These are phyloP conservation scores for Candida broadrunensis DNA, from an alignment of 805 yeast species.

Conservation along the genomic window DNA sequence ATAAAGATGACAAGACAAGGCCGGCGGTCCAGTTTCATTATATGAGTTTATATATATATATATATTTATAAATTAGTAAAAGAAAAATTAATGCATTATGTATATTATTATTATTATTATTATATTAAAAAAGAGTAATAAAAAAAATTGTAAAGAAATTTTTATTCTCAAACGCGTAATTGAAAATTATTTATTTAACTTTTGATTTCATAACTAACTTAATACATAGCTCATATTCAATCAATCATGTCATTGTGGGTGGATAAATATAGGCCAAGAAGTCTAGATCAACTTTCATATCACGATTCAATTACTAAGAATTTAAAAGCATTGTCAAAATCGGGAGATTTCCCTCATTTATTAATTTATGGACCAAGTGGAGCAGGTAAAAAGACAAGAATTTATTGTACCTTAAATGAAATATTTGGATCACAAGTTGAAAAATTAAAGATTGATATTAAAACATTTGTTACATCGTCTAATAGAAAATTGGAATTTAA, in stretches of 20 bases:
- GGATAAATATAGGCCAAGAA: constrained; percentile 84
- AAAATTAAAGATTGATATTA: constrained; percentile 79
- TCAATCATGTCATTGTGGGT: constrained; percentile 99
- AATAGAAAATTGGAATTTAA: constrained; percentile 85
- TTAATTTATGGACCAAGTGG: constrained; percentile 95
- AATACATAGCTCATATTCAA: too few species aligned
- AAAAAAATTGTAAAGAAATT: too few species aligned
- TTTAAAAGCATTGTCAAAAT: constrained; percentile 54
- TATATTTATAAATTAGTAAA: not conserved
- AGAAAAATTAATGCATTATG: too few species aligned
- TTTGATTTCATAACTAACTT: too few species aligned
- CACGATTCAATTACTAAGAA: constrained; percentile 64
- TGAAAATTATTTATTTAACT: too few species aligned
- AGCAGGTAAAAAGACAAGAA: constrained; percentile 94
- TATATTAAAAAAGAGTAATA: too few species aligned
- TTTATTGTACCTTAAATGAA: constrained; percentile 72
- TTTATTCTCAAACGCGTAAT: too few species aligned
- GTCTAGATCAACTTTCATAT: constrained; percentile 60
- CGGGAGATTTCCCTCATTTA: constrained; percentile 91
- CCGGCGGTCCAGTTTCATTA: not conserved
- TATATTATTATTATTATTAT: too few species aligned
- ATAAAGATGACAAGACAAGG: too few species aligned
- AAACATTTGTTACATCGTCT: constrained; percentile 72
- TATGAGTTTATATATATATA: not conserved
- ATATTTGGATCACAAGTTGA: constrained; percentile 82